Base-by-base conservation (phyloP, 2,329 filamentous ascomycete species). In the Didymella sp. region DNA sequence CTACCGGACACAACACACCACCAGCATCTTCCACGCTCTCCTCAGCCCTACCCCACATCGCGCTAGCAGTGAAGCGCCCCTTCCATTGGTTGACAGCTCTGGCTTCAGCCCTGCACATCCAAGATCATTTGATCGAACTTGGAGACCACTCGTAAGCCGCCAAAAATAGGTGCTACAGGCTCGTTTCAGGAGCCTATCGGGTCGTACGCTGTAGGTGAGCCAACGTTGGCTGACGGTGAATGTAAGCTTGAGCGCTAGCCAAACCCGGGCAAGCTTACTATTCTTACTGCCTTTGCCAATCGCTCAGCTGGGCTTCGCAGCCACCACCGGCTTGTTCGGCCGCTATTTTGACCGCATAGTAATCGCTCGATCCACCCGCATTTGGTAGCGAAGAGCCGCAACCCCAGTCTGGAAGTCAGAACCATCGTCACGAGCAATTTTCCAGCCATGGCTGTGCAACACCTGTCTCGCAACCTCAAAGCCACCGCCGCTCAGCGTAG, bases 271-370 rank as follows among this genome's bases (percentile, higher is more conserved):
- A 54, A 54, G 35, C 51, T 35, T 48, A 48, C 37, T 31, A 30
- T 24, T 48, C 50, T 54, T n/a, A 54, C 37, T 8, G 15, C 21
- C 17, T 17, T 28, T 40, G 25, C 25, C 21, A 28, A 47, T 28
- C 15, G 28, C 43, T 43, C 51, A 54, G 35, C 51, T 54, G 44
- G 19, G 28, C 37, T 17, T 47, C 37, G 37, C 51, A 54, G 51
- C 51, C 51, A 47, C 51, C 51, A 54, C 43, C 43, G 27, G 37
- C 38, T 13, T 37, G 12, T 42, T 35, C 21, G 44, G 44, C 44
- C 37, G 38, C 28, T 15, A 41, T 22, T 19, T 37, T 47, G 37
- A 54, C 51, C 37, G 44, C 37, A 37, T 11, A 15, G 3, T 30
- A 13, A 40, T 40, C 17, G 35, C 22, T 37, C 37, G 35, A 9